Evolutionary conservation across 2,329 filamentous ascomycete species (phyloP), one percentile per base, ranked within the genome.

Genomic region (Dactylellina sp.): DNA sequence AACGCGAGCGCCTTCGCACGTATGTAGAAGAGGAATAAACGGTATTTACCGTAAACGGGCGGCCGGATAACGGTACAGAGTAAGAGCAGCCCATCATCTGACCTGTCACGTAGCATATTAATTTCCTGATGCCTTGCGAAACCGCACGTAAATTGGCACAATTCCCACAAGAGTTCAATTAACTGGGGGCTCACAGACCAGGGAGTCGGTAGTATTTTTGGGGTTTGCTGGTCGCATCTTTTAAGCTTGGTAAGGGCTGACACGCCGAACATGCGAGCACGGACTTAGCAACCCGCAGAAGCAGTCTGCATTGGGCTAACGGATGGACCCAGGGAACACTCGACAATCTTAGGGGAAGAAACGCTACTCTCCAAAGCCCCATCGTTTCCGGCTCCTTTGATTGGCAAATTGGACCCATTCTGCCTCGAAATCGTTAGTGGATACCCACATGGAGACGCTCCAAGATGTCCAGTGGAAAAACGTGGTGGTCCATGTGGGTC

Each of bases 401-500:
- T 64, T 64, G 53, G 70, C 57, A 74, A 68, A 74, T 66, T 61
- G 55, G 59, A 24, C n/a, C 24, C 25, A 28, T 55, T 64, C 47
- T 65, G 44, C 60, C 55, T 65, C 52, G 53, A 74, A 65, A 61
- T 55, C 61, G 59, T 52, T 66, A 40, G 62, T 62, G 28, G 46
- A 25, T 40, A 25, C 32, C 52, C 68, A 72, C 65, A 53, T 47
- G 59, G 52, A 63, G 39, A 62, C 37, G 60, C 65, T 72, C 68
- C 68, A 72, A 60, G 68, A 72, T 64, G 68, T 46, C 37, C 44
- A 55, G 47, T 44, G 53, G 52, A 64, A 71, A 71, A 72, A 72
- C 70, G 61, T 74, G 70, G 70, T 74, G 70, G 47, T 20, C 61
- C 55, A 66, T 66, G 70, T 74, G 70, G 70, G 70, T 66, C 70